These are phyloP conservation scores for Graphiopsis chlorocephala DNA, from an alignment of 2,329 filamentous ascomycete genomes.

Conservation along the genomic window DNA sequence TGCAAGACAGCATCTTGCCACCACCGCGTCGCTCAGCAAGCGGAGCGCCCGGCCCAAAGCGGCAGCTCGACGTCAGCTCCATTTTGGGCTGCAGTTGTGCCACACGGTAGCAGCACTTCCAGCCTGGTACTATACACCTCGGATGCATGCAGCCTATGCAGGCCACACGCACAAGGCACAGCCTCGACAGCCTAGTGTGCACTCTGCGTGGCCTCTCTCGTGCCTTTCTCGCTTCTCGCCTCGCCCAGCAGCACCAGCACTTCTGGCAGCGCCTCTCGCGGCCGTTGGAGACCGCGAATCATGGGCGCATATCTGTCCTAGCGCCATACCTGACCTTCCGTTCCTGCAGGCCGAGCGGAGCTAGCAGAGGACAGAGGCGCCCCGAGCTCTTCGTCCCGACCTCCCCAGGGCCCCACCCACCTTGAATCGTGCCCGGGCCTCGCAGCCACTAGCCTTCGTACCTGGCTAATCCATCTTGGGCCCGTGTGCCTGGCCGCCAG, in stretches of 20 bases:
- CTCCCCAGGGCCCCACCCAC: conserved; percentile 27
- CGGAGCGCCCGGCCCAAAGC: neutral
- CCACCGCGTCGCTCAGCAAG: neutral
- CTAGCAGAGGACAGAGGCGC: conserved; percentile 1
- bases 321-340: conserved; percentile 12
- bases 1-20: conserved; percentile 10
- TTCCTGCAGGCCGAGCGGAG: conserved; percentile 17
- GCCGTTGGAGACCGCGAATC: conserved; percentile 6
- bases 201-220: neutral
- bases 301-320: conserved; percentile 6
- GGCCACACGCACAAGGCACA: neutral
- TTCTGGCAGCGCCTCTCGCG: conserved; percentile 1
- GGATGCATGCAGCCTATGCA: conserved; percentile 11
- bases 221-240: neutral
- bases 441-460: conserved; percentile 25
- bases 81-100: conserved; percentile 5
- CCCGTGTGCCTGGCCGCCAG: conserved; percentile 18
- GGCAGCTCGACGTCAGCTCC: conserved; percentile 7
- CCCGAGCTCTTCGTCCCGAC: conserved; percentile 22
- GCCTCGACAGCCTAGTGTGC: neutral
- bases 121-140: conserved; percentile 11
- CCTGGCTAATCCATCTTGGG: conserved; percentile 28
- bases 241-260: neutral
- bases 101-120: neutral
- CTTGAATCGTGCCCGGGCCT: conserved; percentile 26